Percentiles rank a stretch among this genome's conserved stretches.
Conservation (phyloP, 345 rosid species). For the Eucalyptus regnans region DNA sequence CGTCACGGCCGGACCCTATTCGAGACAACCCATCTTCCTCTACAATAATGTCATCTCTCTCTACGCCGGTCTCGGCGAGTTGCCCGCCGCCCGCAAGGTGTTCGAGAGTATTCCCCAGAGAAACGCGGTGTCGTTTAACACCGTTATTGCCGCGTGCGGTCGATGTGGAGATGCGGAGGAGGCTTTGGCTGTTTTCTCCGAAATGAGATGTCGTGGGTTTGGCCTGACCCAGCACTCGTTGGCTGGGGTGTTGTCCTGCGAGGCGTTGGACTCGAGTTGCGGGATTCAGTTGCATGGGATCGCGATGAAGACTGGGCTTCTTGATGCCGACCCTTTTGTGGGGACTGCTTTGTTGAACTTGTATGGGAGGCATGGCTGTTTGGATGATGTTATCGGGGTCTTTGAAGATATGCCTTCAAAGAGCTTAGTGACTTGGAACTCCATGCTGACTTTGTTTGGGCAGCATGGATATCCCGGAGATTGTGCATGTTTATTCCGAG, state of each 20-base stretch:
- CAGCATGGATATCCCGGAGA: constrained; percentile 30
- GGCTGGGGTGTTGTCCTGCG: constrained; percentile 49
- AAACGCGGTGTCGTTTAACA: constrained; percentile 42
- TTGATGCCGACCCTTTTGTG: constrained; percentile 44
- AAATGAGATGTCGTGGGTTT: constrained; percentile 38
- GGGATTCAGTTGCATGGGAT: constrained; percentile 60
- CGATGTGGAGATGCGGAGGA: constrained; percentile 19
- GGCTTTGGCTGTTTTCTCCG: constrained; percentile 26
- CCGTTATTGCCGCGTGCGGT: constrained; percentile 39
- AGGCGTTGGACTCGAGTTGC: constrained; percentile 13
- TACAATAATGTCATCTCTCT: constrained; percentile 41
- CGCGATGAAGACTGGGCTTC: constrained; percentile 48
- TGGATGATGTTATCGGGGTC: constrained; percentile 31
- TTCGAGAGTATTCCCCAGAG: constrained; percentile 62
- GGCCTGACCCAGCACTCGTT: constrained; percentile 41
- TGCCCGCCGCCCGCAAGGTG: constrained; percentile 32
- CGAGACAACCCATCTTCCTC: constrained; percentile 37
- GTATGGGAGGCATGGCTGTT: constrained; percentile 47
- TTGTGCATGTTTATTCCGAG: constrained; percentile 33
- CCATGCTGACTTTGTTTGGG: constrained; percentile 49
- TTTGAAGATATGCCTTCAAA: constrained; percentile 57
- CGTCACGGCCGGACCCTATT: constrained; percentile 24
- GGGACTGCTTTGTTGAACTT: constrained; percentile 62
- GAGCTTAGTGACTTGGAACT: constrained; percentile 71
- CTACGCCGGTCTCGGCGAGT: constrained; percentile 17